A percentile compares a stretch with the other conserved stretches of the same genome.
These are phyloP conservation scores for Plasmodium adleri DNA, from an alignment of 169 alveolate species.

Conservation along the genomic window DNA sequence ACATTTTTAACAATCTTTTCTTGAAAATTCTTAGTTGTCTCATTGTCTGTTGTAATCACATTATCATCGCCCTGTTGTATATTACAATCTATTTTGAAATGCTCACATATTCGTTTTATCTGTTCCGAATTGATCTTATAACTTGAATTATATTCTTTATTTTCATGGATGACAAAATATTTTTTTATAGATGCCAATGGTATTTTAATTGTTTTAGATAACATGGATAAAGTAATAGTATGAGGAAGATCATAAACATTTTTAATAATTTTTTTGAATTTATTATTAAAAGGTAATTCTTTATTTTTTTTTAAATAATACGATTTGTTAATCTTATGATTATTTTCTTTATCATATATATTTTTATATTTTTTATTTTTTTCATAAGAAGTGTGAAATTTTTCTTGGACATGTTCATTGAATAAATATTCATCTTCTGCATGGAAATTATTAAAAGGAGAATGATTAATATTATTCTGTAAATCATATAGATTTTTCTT, in stretches of 20 bases:
- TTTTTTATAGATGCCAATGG: conserved; percentile 28
- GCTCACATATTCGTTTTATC: conserved; percentile 28
- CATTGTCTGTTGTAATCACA: not conserved
- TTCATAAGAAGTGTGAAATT: not conserved
- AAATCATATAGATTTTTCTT: not conserved
- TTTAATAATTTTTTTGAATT: not conserved
- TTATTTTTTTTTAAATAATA: conserved; percentile 13
- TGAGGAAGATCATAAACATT: not conserved
- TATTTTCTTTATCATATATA: not conserved
- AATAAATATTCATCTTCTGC: no score
- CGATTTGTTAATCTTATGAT: not conserved
- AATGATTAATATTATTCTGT: no score
- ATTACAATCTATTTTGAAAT: conserved; percentile 25
- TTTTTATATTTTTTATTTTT: not conserved
- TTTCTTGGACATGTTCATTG: not conserved
- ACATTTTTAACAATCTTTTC: not conserved
- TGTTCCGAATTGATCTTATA: conserved; percentile 25
- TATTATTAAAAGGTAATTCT: not conserved
- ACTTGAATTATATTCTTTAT: conserved; percentile 23
- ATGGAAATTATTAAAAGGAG: no score
- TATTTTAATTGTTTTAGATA: conserved; percentile 43
- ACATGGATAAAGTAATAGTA: conserved; percentile 3
- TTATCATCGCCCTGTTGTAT: not conserved
- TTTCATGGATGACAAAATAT: conserved; percentile 54
- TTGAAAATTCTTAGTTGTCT: not conserved